A percentile compares a stretch with the other conserved stretches of the same genome.
Conservation (phyloP, 2,329 filamentous ascomycete species). For the Phialophora tarda region DNA sequence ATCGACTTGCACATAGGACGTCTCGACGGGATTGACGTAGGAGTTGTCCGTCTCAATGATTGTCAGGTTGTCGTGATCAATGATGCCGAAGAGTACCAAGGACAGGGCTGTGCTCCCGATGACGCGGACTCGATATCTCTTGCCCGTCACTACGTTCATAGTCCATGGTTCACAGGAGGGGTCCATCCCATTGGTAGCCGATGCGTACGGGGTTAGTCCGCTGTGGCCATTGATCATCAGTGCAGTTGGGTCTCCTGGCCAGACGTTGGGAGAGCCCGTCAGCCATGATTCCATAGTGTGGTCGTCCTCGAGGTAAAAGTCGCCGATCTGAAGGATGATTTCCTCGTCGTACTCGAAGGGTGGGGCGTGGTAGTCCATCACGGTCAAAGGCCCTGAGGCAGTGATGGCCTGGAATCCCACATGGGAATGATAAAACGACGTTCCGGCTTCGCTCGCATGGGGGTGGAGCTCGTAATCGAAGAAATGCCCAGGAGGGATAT, state of each 20-base stretch:
- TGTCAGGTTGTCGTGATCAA: conserved; percentile 61
- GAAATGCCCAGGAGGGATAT: conserved; percentile 65
- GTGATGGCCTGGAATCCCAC: conserved; percentile 67
- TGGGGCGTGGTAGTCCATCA: conserved; percentile 55
- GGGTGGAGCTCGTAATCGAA: conserved; percentile 71
- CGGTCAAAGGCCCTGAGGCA: conserved; percentile 62
- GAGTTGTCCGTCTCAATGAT: conserved; percentile 66
- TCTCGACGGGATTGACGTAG: conserved; percentile 42
- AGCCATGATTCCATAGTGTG: conserved; percentile 58
- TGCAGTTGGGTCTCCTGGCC: conserved; percentile 64
- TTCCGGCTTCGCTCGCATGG: conserved; percentile 60
- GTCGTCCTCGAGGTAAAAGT: conserved; percentile 64
- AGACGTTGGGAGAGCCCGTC: conserved; percentile 57
- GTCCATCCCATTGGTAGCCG: conserved; percentile 41
- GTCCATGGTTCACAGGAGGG: conserved; percentile 51
- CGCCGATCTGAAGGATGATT: conserved; percentile 60
- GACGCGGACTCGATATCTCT: conserved; percentile 67
- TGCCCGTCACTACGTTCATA: conserved; percentile 65
- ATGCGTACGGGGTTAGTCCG: conserved; percentile 49
- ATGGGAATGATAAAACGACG: conserved; percentile 73
- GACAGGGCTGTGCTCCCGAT: conserved; percentile 65
- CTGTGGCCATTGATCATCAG: conserved; percentile 64
- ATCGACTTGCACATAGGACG: conserved; percentile 61
- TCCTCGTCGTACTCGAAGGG: conserved; percentile 70
- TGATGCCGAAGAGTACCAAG: conserved; percentile 60